Percentiles rank a stretch among this genome's conserved stretches.
These are phyloP conservation scores for Dothidotthia symphoricarpi DNA, from an alignment of 2,329 filamentous ascomycete genomes.

Conservation along the genomic window DNA sequence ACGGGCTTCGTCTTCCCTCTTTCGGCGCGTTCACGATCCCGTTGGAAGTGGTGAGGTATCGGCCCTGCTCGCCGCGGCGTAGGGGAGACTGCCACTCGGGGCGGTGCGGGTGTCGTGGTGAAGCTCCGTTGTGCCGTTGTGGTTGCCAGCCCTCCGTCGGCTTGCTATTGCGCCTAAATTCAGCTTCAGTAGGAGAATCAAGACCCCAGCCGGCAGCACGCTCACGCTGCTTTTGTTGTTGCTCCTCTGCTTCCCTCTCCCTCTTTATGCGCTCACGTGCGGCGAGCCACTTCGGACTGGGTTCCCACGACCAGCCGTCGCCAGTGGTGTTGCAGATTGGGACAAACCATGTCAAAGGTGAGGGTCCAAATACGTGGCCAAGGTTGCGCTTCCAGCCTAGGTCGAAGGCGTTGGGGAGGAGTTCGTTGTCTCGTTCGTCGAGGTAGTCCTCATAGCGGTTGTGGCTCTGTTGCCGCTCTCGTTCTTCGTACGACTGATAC, in stretches of 20 bases:
- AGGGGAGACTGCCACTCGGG: constrained; percentile 34
- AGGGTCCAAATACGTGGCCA: constrained; percentile 74
- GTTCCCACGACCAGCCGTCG: constrained; percentile 93
- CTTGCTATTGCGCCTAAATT: constrained; percentile 33
- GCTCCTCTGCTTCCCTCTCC: constrained; percentile 39
- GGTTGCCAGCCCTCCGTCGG: constrained; percentile 33
- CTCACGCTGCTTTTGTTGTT: constrained; percentile 62
- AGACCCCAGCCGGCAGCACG: constrained; percentile 66
- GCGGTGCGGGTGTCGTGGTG: constrained; percentile 26
- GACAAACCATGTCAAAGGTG: constrained; percentile 70
- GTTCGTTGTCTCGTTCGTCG: constrained; percentile 83
- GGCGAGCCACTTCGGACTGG: constrained; percentile 73
- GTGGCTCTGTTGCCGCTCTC: constrained; percentile 64
- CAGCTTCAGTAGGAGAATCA: constrained; percentile 40
- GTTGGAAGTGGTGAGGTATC: constrained; percentile 38
- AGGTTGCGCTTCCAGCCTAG: constrained; percentile 81
- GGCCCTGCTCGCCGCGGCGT: constrained; percentile 27
- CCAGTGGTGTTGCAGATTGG: constrained; percentile 83
- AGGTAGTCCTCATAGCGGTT: constrained; percentile 77
- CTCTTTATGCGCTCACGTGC: constrained; percentile 61
- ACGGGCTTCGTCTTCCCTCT: constrained; percentile 39
- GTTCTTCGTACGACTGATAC: constrained; percentile 44
- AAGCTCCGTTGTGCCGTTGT: constrained; percentile 26
- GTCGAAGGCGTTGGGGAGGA: constrained; percentile 90
- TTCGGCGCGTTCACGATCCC: constrained; percentile 33